Evolutionary conservation across 331 rosid species (phyloP).

Genomic region (Saraca asoca): DNA sequence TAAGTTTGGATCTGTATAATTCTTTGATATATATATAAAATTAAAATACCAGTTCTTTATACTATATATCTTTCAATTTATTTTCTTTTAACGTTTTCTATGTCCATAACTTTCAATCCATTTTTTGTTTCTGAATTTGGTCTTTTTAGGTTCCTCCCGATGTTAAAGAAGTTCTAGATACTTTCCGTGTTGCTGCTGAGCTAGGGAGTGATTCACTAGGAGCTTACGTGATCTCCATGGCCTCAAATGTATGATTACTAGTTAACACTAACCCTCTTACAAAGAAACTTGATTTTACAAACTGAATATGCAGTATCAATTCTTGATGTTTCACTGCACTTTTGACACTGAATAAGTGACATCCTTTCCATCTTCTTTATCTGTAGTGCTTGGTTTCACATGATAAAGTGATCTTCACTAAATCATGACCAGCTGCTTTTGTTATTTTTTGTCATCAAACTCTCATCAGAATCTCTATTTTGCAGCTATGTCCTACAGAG

Average conservation of each 20-base stretch:
- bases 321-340: slow-evolving; percentile 6
- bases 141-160: slow-evolving; percentile 72
- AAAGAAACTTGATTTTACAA: slow-evolving; percentile 19
- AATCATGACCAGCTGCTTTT: slow-evolving; percentile 12
- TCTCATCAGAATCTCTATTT: slow-evolving; percentile 4
- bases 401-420: slow-evolving; percentile 1
- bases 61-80: background rate
- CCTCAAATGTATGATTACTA: slow-evolving; percentile 64
- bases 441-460: slow-evolving; percentile 21
- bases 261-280: slow-evolving; percentile 15
- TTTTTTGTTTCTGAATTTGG: slow-evolving; percentile 24
- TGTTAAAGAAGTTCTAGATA: slow-evolving; percentile 76
- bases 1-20: background rate
- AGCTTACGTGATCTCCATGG: slow-evolving; percentile 98
- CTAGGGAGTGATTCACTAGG: slow-evolving; percentile 90
- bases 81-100: background rate
- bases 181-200: slow-evolving; percentile 84
- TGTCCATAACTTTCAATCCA: slow-evolving; percentile 4
- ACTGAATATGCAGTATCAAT: slow-evolving; percentile 13
- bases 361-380: background rate
- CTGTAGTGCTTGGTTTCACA: slow-evolving; percentile 14
- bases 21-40: background rate
- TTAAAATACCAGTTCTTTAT: background rate
- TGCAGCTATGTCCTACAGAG: background rate
- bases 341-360: slow-evolving; percentile 10